Base-by-base conservation (phyloP, 179 eudicot species). In the Spinacia oleracea region DNA sequence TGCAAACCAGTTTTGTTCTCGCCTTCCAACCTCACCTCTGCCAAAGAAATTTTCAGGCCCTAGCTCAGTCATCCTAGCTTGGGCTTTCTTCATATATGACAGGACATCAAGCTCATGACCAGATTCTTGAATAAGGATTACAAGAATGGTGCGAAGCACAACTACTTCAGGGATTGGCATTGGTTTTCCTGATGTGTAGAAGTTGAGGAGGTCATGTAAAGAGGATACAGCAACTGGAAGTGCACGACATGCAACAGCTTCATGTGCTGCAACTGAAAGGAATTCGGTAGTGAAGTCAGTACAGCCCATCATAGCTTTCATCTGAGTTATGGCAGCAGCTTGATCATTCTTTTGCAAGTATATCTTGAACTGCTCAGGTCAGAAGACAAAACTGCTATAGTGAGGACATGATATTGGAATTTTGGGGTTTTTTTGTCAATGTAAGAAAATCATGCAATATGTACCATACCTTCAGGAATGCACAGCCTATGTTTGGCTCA, bases 1-100 rank as follows among this genome's bases (percentile, higher is more conserved):
- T 27, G 97, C 91, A 77, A 95, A 81, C 98, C 98, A 95, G 40
- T 88, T 90, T 59, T 83, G 78, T 75, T 95, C 98, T 77, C 98
- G 86, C 77, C 81, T 90, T 55, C 98, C 98, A 56, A 89, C 91
- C 87, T 95, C 98, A 78, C 88, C 94, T 84, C 89, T 93, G 77
- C 98, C 98, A 73, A 95, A 89, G 85, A 93, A 93, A 70, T 70
- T 63, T 42, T 87, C 96, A 75, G 93, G 81, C 38, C 97, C 97
- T 38, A 93, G 84, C 82, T 91, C 98, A 60, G 75, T 53, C 55
- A 83, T 72, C 77, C 96, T 86, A 42, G 83, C 80, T 81, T 87
- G 89, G 82, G 91, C 89, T 78, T 74, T 89, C 75, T 87, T 90
- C 90, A 91, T 86, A 86, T 85, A 86, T 76, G 81, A 86, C 70